Base-by-base conservation (phyloP, 768 basidiomycete species). In the Hericium rajendrae region DNA sequence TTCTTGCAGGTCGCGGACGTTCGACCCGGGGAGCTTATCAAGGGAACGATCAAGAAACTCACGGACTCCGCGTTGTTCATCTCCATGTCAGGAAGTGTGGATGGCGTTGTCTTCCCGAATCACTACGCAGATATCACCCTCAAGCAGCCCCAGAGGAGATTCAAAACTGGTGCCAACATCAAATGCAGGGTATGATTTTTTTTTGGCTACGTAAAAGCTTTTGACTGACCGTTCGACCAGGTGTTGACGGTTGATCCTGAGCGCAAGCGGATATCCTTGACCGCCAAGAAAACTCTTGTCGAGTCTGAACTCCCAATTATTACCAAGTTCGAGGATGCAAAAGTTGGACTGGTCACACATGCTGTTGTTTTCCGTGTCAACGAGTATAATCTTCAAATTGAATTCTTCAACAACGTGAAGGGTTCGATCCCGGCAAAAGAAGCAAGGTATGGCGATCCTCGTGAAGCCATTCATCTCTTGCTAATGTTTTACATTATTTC, bases 101-200 rank as follows among this genome's bases (percentile, higher is more conserved):
- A 97, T 66, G 97, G 91, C 28, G 86, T 97, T 26, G 78, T 97
- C 20, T 97, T 91, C 89, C 94, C 94, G 0, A 81, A 84, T 59
- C 97, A 98, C 68, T 97, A 90, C 68, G 93, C 97, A 11, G 97
- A 99, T 69, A 94, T 98, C 65, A 68, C 74, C n/a, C 78, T 98
- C 64, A 97, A 94, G 67, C 89, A 97, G 68, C 95, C 95, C 10
- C 84, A 91, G 46, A 91, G 85, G 72, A 80, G 86, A 59, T 99
- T 97, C 75, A 94, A 91, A 66, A 73, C 78, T 20, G 94, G 94
- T 24, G 77, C 79, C 3, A 80, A 68, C 53, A 87, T 97, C 70
- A 95, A 89, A 73, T 94, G 91, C 64, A 76, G 91, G 58, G 94
- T 93, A 71, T 6, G 85, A 72, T 1, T 24, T 53, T 12, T 28